Evolutionary conservation across 306 rosid genomes (phyloP), one percentile per base, ranked within the genome.

Genomic region (Ormosia emarginata): DNA sequence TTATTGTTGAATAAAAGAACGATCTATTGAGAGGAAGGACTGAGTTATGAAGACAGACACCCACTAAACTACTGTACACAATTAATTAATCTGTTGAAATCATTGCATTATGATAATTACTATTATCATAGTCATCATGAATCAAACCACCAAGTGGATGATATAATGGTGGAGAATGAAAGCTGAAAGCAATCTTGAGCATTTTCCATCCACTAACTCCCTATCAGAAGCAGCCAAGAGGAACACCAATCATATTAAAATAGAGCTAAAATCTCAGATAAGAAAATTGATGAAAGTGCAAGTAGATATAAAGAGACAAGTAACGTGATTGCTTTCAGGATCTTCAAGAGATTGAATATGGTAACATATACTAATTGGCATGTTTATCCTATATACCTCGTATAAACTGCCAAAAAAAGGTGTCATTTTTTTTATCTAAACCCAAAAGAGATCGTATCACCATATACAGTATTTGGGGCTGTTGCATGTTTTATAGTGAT

Each of bases 81-180:
- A 24, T 49, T 67, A 66, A 67, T n/a, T 43, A 77, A 47, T 57
- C 13, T 3, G 18, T 14, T 13, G 71, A 43, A 79, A 67, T 11
- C 36, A 75, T 83, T 77, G 77, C 33, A 37, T 75, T 2, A 68
- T 78, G 80, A 72, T 53, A 46, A 77, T 39, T 56, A 53, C 49
- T 64, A 40, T 30, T 70, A 59, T 52, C 67, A 17, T 64, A 64
- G 71, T 55, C 81, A 44, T 79, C 3, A 66, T 72, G 72, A 84
- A 74, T 79, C 52, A 79, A 74, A 67, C 41, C 58, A 37, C n/a
- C 69, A 57, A 84, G 80, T 84, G 87, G 81, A 47, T 78, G 49
- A 78, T 17, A 30, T 73, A 47, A 53, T 84, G 87, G 87, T 1
- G 24, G 71, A 74, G 73, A 79, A 79, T 50, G 81, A 73, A 84